phyloP scores from a whole-genome alignment of 495 filamentous ascomycete species.

The Alectoria sarmentosa region DNA sequence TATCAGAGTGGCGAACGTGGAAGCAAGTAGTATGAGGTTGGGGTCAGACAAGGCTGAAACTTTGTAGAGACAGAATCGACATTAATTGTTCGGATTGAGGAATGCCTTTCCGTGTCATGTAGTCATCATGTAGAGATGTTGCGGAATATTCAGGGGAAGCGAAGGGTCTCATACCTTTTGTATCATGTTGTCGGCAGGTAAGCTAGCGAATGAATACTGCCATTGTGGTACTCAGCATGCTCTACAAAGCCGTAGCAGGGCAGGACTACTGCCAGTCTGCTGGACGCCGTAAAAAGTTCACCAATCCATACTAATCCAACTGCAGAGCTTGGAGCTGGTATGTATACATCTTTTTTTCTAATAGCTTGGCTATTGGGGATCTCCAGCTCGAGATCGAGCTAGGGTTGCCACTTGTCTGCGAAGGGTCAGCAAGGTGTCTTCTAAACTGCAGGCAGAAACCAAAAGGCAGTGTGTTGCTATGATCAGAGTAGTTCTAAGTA shows the following conservation, averaged over 20 bases:
- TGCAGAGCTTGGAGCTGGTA: no score
- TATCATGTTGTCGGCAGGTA: slow-evolving; percentile 16
- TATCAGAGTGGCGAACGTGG: slow-evolving; percentile 32
- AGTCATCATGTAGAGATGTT: slow-evolving; percentile 61
- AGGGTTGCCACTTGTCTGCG: neutral
- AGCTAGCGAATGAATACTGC: neutral
- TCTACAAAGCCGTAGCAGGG: slow-evolving; percentile 6
- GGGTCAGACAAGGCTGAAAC: slow-evolving; percentile 99
- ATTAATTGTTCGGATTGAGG: slow-evolving; percentile 89
- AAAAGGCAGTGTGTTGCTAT: neutral
- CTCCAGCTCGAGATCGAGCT: neutral
- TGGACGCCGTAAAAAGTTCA: neutral
- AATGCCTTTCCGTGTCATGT: slow-evolving; percentile 89
- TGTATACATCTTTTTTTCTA: neutral
- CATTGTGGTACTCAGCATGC: no score
- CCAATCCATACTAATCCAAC: neutral
- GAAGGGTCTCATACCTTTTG: slow-evolving; percentile 52
- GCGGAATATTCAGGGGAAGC: slow-evolving; percentile 9
- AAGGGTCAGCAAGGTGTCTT: slow-evolving; percentile 13
- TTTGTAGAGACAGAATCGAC: slow-evolving; percentile 74
- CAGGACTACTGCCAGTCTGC: neutral
- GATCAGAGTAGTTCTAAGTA: slow-evolving; percentile 65
- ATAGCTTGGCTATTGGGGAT: neutral
- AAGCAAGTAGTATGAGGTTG: slow-evolving; percentile 19
- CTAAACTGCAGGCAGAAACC: neutral